phyloP scores from a whole-genome alignment of 495 filamentous ascomycete species.

The Cercophora newfieldiana region DNA sequence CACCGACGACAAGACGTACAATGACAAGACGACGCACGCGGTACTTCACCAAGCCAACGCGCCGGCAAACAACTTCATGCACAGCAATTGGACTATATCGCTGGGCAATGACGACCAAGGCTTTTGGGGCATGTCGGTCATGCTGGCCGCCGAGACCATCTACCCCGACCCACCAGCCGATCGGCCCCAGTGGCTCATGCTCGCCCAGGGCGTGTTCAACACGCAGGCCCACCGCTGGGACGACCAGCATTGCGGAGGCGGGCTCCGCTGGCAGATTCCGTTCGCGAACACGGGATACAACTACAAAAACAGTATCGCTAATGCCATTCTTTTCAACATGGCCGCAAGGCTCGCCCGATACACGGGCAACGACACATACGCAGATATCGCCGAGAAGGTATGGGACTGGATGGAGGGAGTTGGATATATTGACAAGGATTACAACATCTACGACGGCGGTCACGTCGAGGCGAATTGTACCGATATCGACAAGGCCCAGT shows the following conservation, averaged over 20 bases:
- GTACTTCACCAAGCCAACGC: slow-evolving; percentile 55
- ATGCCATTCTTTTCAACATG: slow-evolving; percentile 72
- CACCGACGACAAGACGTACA: slow-evolving; percentile 67
- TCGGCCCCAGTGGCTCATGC: slow-evolving; percentile 61
- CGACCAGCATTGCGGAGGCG: slow-evolving; percentile 60
- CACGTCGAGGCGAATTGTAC: slow-evolving; percentile 56
- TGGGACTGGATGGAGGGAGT: slow-evolving; percentile 62
- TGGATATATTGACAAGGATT: slow-evolving; percentile 59
- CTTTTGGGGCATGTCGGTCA: slow-evolving; percentile 67
- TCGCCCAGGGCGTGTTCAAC: slow-evolving; percentile 75
- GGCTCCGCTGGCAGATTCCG: slow-evolving; percentile 76
- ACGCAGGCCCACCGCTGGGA: slow-evolving; percentile 60
- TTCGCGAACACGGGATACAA: slow-evolving; percentile 69
- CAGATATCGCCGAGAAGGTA: slow-evolving; percentile 61
- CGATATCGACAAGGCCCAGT: slow-evolving; percentile 55
- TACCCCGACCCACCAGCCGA: slow-evolving; percentile 55
- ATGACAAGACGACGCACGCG: slow-evolving; percentile 48
- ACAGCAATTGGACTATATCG: slow-evolving; percentile 64
- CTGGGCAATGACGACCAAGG: slow-evolving; percentile 77
- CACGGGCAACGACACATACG: slow-evolving; percentile 69
- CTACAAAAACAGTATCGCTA: slow-evolving; percentile 74
- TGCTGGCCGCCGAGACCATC: slow-evolving; percentile 66
- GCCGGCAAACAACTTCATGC: slow-evolving; percentile 61
- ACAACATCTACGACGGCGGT: slow-evolving; percentile 65
- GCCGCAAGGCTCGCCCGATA: slow-evolving; percentile 65